Evolutionary conservation across 2,329 filamentous ascomycete species (phyloP), one percentile per base, ranked within the genome.

Genomic region (Phaeosphaeria sp.): DNA sequence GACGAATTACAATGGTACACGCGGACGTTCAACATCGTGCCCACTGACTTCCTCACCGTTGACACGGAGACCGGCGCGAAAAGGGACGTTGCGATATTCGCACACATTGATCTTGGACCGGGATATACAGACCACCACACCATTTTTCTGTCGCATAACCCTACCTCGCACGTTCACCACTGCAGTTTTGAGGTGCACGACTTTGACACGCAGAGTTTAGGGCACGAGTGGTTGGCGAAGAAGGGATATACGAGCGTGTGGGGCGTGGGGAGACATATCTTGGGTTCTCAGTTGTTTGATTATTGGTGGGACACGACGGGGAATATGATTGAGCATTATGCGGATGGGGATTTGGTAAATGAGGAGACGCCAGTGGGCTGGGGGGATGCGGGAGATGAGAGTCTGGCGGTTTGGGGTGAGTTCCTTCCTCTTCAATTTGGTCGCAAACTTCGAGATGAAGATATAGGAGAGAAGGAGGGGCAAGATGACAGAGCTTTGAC

Each of bases 261-360:
- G 89, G 89, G 89, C 1, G 85, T 92, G 0, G 89, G 89, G 0
- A 77, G 89, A 52, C 89, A 91, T 78, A 83, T 90, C 21, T 80
- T 91, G 65, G 89, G 89, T 3, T 87, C 83, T 61, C 89, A 91
- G 76, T 86, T 91, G 51, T 92, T 91, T 65, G 88, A 91, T 68
- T 90, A 90, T 72, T 90, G 87, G 87, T 88, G 85, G 68, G 88
- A 90, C 74, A 84, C 85, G 0, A 82, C 79, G 2, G 80, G 81
- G 0, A 88, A 89, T 68, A 89, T 90, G 74, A 78, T 90, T 68
- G 87, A 90, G 76, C 87, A 90, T 73, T 91, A 91, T 66, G 85
- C 88, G 17, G 89, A 91, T 71, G 89, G 89, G 0, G 89, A 91
- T 75, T 66, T 89, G 63, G 82, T 90, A 1, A 87, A 87, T 63